phyloP scores from a whole-genome alignment of 331 rosid genomes.

The Arachis monticola region DNA sequence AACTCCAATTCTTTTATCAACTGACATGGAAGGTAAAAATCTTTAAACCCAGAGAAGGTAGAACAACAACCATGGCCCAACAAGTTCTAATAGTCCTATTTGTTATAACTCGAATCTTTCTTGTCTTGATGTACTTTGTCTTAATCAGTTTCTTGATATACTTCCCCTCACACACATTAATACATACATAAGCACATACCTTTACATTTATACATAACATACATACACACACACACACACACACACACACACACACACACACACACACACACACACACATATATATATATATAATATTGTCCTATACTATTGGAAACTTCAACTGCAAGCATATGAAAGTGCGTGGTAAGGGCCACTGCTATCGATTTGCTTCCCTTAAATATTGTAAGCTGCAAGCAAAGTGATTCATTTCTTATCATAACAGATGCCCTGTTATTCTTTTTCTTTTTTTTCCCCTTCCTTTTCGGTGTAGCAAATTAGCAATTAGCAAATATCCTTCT shows the following conservation, averaged over 20 bases:
- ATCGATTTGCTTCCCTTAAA: neutral
- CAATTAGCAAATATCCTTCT: constrained; percentile 8
- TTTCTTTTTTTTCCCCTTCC: too few relatives aligned
- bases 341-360: neutral
- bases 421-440: too few relatives aligned
- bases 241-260: neutral
- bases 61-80: constrained; percentile 6
- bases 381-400: neutral
- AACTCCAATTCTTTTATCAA: constrained; percentile 6
- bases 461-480: neutral
- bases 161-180: neutral
- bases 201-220: neutral
- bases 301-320: neutral
- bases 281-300: too few relatives aligned
- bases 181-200: neutral
- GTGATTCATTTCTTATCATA: neutral
- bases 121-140: neutral
- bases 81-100: constrained; percentile 11
- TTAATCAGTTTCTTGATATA: neutral
- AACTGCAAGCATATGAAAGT: neutral
- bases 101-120: neutral
- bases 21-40: constrained; percentile 3
- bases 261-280: neutral
- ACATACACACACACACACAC: too few relatives aligned
- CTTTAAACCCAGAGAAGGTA: constrained; percentile 1